Conservation (phyloP, 495 filamentous ascomycete species). For the Recurvomyces mirabilis region DNA sequence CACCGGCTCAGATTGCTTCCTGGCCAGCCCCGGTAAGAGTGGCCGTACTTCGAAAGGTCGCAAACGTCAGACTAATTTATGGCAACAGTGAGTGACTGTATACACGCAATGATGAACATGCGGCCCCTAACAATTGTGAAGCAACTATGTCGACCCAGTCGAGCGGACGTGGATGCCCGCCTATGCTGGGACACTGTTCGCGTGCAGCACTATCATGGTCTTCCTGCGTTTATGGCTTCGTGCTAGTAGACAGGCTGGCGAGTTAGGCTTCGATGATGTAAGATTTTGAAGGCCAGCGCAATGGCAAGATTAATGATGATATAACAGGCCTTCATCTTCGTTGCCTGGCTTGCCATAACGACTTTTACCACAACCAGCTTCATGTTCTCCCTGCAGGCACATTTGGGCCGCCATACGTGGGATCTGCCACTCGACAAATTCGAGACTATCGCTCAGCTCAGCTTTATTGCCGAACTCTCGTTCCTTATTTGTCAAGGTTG, state of each 20-base stretch:
- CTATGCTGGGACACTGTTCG: constrained; percentile 9
- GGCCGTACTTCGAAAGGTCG: neutral
- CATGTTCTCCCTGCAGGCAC: neutral
- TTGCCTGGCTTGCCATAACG: neutral
- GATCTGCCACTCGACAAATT: constrained; percentile 15
- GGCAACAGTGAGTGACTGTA: neutral
- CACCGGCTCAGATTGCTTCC: neutral
- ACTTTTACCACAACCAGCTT: constrained; percentile 7
- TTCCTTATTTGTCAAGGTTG: constrained; percentile 22
- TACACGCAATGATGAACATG: neutral
- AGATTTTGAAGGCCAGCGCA: neutral
- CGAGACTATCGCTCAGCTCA: constrained; percentile 9
- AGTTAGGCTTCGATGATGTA: constrained; percentile 18
- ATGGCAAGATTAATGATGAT: neutral
- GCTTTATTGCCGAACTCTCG: constrained; percentile 24
- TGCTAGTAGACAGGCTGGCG: constrained; percentile 11
- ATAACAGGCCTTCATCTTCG: neutral
- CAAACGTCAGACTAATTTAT: neutral
- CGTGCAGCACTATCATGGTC: constrained; percentile 12
- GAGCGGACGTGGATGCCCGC: constrained; percentile 13
- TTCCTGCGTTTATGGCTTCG: constrained; percentile 14
- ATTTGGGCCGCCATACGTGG: constrained; percentile 27
- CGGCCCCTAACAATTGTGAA: neutral
- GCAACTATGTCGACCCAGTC: constrained; percentile 13
- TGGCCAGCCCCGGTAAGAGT: constrained; percentile 3